Evolutionary conservation across 2,329 filamentous ascomycete species (phyloP), one percentile per base, ranked within the genome.

Genomic region (Aspergillus sp.): DNA sequence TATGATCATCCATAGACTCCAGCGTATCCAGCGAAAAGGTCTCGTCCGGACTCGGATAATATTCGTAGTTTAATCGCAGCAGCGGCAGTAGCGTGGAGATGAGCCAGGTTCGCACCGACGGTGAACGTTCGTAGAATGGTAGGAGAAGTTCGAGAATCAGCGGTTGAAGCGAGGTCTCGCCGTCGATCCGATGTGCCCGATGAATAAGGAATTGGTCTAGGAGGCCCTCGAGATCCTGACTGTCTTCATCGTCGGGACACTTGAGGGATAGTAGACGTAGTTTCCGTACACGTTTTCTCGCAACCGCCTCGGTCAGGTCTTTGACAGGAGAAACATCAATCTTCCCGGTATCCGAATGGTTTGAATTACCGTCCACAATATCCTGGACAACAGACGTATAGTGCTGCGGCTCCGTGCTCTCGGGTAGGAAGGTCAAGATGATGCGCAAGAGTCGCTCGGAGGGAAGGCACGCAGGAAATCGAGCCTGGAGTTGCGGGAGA

Each of bases 381-480:
- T 81, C 77, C 62, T 80, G 72, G 24, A 84, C 73, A 58, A 81
- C 82, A 29, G 74, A 67, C 22, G 73, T 72, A 64, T 87, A 85
- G 31, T 73, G 70, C 5, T 75, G 72, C 3, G 85, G 84, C 22
- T 84, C 81, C 31, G 77, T 71, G 63, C 80, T 83, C 69, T 87
- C 84, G 20, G 86, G 85, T n/a, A 88, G 78, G 66, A 83, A 87
- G 57, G 84, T 85, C 62, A 88, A 75, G 55, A 88, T 73, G 54
- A 89, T 84, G 61, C 83, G 82, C 60, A 88, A 78, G 55, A 85
- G 71, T 16, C 85, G 78, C 60, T 83, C 82, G 6, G 82, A 72
- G 31, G 79, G 74, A 52, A 87, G 77, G 58, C 79, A 73, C 59
- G 72, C 77, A 52, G 77, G 77, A 54, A 81, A 80, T 52, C 76